Conservation (phyloP, 2,329 filamentous ascomycete species). For the Monilinia fructigena region DNA sequence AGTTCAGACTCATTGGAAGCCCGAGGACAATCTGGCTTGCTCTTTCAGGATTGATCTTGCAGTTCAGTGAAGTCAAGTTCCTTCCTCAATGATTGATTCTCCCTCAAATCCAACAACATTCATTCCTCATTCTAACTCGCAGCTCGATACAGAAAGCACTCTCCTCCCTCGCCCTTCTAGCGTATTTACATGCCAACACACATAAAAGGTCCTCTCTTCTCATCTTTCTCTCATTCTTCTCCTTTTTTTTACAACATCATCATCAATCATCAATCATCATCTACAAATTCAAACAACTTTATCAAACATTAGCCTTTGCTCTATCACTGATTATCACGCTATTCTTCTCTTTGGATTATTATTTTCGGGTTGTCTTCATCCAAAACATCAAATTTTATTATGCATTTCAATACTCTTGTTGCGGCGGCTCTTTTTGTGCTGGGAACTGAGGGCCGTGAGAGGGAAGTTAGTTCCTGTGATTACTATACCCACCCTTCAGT, state of each 20-base stretch:
- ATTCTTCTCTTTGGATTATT: neutral
- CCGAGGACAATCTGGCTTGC: too few species aligned
- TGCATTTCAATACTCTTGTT: slow-evolving; percentile 34
- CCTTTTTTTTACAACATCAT: neutral
- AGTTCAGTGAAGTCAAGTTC: neutral
- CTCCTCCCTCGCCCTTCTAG: neutral
- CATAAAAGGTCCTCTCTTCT: neutral
- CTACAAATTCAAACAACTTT: neutral
- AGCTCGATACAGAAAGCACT: neutral
- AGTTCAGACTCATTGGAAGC: too few species aligned
- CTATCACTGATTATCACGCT: too few species aligned
- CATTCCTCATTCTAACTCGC: neutral
- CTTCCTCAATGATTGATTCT: neutral
- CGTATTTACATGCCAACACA: neutral
- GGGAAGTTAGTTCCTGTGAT: slow-evolving; percentile 56
- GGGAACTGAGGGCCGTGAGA: slow-evolving; percentile 46
- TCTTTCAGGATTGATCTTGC: too few species aligned
- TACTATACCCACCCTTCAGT: slow-evolving; percentile 60
- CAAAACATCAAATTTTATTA: slow-evolving; percentile 14
- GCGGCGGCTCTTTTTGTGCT: slow-evolving; percentile 20
- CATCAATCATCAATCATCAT: too few species aligned
- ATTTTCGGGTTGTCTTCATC: neutral
- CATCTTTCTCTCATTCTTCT: too few species aligned
- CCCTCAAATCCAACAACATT: neutral
- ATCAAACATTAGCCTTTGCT: neutral